These are phyloP conservation scores for Chlorella sp. DNA, from an alignment of 139 green algal genomes.

Conservation along the genomic window DNA sequence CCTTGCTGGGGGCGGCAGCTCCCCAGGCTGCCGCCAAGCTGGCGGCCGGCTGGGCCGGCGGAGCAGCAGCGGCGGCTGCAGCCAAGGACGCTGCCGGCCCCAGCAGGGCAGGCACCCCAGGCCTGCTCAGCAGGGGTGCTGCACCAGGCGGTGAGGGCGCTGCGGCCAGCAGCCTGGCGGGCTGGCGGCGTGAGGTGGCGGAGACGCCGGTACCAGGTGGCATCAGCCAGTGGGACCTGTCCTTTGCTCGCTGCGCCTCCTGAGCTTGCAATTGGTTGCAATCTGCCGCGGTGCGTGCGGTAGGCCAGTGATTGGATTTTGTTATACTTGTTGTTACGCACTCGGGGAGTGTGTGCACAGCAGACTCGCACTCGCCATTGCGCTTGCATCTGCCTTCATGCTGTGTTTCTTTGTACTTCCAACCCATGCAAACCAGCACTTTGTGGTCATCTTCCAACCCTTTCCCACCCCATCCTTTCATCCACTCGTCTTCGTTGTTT, in stretches of 20 bases:
- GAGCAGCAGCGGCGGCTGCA: neutral
- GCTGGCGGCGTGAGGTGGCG: conserved; percentile 14
- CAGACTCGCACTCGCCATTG: too few relatives aligned
- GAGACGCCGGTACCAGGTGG: conserved; percentile 23
- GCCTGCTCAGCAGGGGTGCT: neutral
- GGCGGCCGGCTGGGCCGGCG: neutral
- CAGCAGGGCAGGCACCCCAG: neutral
- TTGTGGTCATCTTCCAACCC: too few relatives aligned
- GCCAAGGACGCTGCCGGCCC: neutral
- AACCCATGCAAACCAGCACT: too few relatives aligned
- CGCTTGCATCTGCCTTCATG: too few relatives aligned
- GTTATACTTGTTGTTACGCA: too few relatives aligned
- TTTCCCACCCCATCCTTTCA: too few relatives aligned
- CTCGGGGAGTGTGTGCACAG: too few relatives aligned
- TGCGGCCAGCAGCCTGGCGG: conserved; percentile 4
- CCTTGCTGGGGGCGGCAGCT: neutral
- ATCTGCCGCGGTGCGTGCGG: too few relatives aligned
- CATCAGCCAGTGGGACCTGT: conserved; percentile 19
- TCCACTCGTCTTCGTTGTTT: too few relatives aligned
- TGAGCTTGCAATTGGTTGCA: neutral
- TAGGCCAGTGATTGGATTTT: too few relatives aligned
- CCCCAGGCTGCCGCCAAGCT: neutral
- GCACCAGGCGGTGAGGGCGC: neutral
- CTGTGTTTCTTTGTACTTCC: too few relatives aligned
- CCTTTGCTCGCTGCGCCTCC: neutral